A percentile compares a stretch with the other conserved stretches of the same genome.
phyloP scores from a whole-genome alignment of 2,329 filamentous ascomycete species.

The Magnaporthiopsis incrustans region DNA sequence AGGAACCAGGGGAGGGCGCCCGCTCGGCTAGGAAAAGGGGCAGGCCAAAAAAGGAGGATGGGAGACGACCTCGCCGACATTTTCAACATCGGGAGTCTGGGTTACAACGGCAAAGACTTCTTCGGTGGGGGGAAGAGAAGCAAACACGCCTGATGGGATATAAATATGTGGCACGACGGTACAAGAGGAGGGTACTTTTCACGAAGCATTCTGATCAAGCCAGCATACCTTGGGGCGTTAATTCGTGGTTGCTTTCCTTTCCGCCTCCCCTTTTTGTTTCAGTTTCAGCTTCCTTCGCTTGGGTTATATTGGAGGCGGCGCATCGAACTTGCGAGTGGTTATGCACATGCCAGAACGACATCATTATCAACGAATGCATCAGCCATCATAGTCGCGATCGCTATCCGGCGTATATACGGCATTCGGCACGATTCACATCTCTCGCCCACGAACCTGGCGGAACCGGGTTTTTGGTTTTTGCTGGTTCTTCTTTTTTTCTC shows the following conservation, averaged over 20 bases:
- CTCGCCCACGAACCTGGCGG: not conserved
- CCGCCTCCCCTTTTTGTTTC: not conserved
- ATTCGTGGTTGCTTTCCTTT: constrained; percentile 1
- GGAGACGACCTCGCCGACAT: constrained; percentile 58
- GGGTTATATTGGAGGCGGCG: constrained; percentile 7
- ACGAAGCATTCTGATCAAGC: constrained; percentile 1
- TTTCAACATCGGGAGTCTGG: constrained; percentile 61
- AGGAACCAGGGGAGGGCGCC: constrained; percentile 19
- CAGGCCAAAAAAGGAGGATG: constrained; percentile 67
- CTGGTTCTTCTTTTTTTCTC: not conserved
- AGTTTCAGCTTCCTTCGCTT: not conserved
- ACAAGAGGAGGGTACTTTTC: not conserved
- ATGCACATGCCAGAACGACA: not conserved
- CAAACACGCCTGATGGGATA: constrained; percentile 31
- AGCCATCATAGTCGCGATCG: not conserved
- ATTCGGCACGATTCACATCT: not conserved
- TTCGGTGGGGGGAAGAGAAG: constrained; percentile 43
- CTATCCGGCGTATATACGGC: not conserved
- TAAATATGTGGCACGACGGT: constrained; percentile 1
- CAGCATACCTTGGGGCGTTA: constrained; percentile 5
- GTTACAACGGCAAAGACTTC: constrained; percentile 47
- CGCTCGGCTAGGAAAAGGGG: constrained; percentile 49
- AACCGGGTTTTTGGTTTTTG: not conserved
- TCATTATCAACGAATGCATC: not conserved
- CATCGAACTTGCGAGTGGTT: not conserved